These are phyloP conservation scores for Thelonectria blattea DNA, from an alignment of 2,329 filamentous ascomycete genomes.

Conservation along the genomic window DNA sequence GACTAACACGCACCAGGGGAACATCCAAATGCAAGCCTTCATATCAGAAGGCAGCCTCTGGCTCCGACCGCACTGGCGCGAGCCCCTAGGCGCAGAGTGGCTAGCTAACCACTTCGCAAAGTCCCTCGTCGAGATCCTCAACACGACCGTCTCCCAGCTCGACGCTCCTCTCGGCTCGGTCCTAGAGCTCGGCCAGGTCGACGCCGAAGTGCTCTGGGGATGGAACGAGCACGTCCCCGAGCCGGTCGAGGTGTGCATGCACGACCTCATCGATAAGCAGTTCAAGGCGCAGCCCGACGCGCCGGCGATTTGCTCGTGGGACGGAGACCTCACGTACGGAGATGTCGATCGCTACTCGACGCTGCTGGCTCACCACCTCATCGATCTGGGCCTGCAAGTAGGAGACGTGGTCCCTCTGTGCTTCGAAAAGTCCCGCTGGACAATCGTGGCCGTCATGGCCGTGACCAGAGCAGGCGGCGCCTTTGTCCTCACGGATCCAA, in stretches of 20 bases:
- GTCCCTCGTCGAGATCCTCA: constrained; percentile 33
- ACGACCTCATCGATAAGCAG: constrained; percentile 35
- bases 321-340: constrained; percentile 40
- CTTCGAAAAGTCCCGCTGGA: constrained; percentile 43
- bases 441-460: constrained; percentile 39
- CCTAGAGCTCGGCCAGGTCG: constrained; percentile 29
- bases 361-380: constrained; percentile 29
- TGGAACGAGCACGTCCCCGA: constrained; percentile 35
- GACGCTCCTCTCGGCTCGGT: constrained; percentile 23
- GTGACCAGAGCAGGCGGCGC: constrained; percentile 44
- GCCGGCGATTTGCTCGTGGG: constrained; percentile 41
- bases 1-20: constrained; percentile 24
- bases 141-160: constrained; percentile 27
- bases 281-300: constrained; percentile 32
- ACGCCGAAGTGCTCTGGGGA: constrained; percentile 32
- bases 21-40: constrained; percentile 32
- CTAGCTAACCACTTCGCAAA: constrained; percentile 33
- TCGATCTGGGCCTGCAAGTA: constrained; percentile 30
- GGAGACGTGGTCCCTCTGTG: constrained; percentile 40
- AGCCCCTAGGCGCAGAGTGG: constrained; percentile 33
- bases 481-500: constrained; percentile 41
- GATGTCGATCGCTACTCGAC: constrained; percentile 37
- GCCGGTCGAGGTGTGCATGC: constrained; percentile 28
- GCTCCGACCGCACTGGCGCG: constrained; percentile 31
- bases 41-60: constrained; percentile 28